These are phyloP conservation scores for Danielia oregonensis DNA, from an alignment of 805 yeast species.

Conservation along the genomic window DNA sequence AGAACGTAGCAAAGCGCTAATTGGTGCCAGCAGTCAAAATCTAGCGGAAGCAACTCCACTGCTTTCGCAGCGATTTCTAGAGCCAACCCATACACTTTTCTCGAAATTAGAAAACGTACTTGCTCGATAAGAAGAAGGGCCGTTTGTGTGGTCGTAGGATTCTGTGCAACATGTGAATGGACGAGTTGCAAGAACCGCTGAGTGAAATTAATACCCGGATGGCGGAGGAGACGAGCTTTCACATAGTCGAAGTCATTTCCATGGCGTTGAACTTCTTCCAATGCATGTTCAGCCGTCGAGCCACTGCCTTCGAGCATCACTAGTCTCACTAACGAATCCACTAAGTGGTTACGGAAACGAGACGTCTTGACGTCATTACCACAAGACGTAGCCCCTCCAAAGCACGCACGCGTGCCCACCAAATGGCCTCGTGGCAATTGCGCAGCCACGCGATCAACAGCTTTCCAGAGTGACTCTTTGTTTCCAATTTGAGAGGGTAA, in stretches of 20 bases:
- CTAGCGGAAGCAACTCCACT: constrained; percentile 68
- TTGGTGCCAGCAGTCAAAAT: constrained; percentile 68
- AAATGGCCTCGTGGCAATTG: constrained; percentile 46
- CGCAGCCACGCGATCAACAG: constrained; percentile 38
- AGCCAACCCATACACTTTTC: constrained; percentile 54
- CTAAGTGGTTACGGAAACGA: constrained; percentile 47
- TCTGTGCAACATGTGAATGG: constrained; percentile 30
- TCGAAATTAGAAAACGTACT: constrained; percentile 56
- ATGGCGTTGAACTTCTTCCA: constrained; percentile 28
- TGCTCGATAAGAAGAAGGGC: constrained; percentile 60
- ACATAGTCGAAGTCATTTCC: constrained; percentile 22
- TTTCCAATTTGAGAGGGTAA: constrained; percentile 30
- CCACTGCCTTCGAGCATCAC: constrained; percentile 38
- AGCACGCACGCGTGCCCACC: constrained; percentile 40
- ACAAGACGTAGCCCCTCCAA: constrained; percentile 29
- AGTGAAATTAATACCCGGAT: constrained; percentile 34
- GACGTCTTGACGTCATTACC: constrained; percentile 29
- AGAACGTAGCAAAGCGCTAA: constrained; percentile 60
- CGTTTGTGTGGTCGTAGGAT: constrained; percentile 40
- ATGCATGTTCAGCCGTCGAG: constrained; percentile 25
- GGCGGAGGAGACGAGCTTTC: constrained; percentile 38
- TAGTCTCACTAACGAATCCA: constrained; percentile 46
- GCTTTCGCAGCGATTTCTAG: constrained; percentile 55
- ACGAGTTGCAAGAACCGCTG: constrained; percentile 44
- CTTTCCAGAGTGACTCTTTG: constrained; percentile 20